phyloP scores from a whole-genome alignment of 495 filamentous ascomycete genomes.

The Penicillium lividum region DNA sequence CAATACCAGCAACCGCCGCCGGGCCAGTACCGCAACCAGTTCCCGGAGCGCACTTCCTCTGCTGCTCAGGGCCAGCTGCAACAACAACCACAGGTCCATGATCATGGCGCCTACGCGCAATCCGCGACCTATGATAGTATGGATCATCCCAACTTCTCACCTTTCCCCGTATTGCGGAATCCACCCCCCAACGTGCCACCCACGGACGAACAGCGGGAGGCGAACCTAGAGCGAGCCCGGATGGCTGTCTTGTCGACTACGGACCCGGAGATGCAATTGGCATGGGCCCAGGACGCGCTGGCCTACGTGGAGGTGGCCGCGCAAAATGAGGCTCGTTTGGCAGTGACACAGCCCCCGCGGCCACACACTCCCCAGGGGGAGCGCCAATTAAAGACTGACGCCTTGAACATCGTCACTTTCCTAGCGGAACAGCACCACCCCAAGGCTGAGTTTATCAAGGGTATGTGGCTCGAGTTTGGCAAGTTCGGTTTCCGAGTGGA shows the following conservation, averaged over 20 bases:
- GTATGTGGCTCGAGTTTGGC: slow-evolving; percentile 97
- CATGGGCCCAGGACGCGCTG: slow-evolving; percentile 92
- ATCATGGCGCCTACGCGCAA: slow-evolving; percentile 43
- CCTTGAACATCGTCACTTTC: slow-evolving; percentile 87
- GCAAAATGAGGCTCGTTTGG: slow-evolving; percentile 64
- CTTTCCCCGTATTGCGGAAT: slow-evolving; percentile 81
- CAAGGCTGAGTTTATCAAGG: slow-evolving; percentile 90
- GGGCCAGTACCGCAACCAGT: slow-evolving; percentile 42
- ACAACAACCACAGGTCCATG: slow-evolving; percentile 32
- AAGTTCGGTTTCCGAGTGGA: slow-evolving; percentile 88
- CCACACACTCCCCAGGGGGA: slow-evolving; percentile 81
- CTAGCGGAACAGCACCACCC: slow-evolving; percentile 90
- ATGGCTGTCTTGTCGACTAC: slow-evolving; percentile 85
- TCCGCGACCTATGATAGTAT: slow-evolving; percentile 45
- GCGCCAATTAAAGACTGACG: slow-evolving; percentile 82
- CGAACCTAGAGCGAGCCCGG: slow-evolving; percentile 79
- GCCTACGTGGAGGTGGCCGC: slow-evolving; percentile 83
- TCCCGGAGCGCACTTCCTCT: slow-evolving; percentile 45
- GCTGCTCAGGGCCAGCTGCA: slow-evolving; percentile 36
- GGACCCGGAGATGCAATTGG: slow-evolving; percentile 93
- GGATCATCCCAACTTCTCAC: slow-evolving; percentile 81
- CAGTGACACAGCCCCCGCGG: slow-evolving; percentile 63
- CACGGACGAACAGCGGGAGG: slow-evolving; percentile 91
- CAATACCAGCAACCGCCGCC: slow-evolving; percentile 35
- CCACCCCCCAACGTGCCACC: slow-evolving; percentile 88